Conservation (phyloP, 306 rosid genomes). For the Hippophae rhamnoides region DNA sequence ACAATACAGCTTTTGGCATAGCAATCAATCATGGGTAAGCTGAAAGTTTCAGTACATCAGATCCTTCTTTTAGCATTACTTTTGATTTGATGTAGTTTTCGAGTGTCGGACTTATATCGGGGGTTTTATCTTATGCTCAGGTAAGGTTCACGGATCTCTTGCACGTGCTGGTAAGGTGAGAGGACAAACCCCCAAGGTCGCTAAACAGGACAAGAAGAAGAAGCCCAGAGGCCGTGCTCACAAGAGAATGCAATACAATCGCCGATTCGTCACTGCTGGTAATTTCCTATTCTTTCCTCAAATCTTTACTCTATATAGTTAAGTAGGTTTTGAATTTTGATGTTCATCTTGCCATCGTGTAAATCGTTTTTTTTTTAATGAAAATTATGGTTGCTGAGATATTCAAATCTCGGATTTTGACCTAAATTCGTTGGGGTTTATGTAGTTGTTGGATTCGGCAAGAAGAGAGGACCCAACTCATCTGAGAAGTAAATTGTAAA, state of each 20-base stretch:
- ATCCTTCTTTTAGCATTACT: background rate
- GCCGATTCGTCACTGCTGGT: constrained; percentile 52
- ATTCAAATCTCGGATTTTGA: background rate
- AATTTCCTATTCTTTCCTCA: background rate
- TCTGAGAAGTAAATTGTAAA: constrained; percentile 20
- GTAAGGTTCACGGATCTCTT: constrained; percentile 45
- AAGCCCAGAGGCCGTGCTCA: constrained; percentile 47
- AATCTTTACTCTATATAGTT: too few species aligned
- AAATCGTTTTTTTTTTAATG: too few species aligned
- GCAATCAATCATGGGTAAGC: too few species aligned
- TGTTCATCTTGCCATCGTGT: too few species aligned
- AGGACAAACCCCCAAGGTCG: constrained; percentile 49
- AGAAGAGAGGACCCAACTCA: constrained; percentile 33
- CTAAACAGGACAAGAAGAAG: constrained; percentile 53
- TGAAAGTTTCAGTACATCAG: background rate
- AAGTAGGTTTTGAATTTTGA: background rate
- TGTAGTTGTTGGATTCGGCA: constrained; percentile 30
- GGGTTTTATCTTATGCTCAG: constrained; percentile 4
- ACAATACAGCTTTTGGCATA: too few species aligned
- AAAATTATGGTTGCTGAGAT: background rate
- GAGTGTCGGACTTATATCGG: too few species aligned
- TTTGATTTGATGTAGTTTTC: background rate
- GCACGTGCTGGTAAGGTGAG: constrained; percentile 57
- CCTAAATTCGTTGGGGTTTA: background rate
- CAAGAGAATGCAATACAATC: constrained; percentile 53